phyloP scores from a whole-genome alignment of 2,329 filamentous ascomycete genomes.

The Acrodontium crateriforme region DNA sequence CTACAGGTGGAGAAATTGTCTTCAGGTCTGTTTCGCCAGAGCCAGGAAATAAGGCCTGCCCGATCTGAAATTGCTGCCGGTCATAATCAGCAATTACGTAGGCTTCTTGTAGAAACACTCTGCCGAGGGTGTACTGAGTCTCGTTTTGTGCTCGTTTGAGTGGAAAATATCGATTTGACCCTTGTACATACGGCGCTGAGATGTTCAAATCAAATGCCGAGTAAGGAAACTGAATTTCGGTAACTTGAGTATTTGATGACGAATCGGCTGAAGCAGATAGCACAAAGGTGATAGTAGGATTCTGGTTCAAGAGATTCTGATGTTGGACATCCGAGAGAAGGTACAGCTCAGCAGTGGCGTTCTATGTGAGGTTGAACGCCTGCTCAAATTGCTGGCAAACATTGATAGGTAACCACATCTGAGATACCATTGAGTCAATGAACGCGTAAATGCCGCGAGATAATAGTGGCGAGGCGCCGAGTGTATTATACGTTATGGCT shows the following conservation, averaged over 20 bases:
- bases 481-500: slow-evolving; percentile 11
- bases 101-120: slow-evolving; percentile 19
- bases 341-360: slow-evolving; percentile 24
- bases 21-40: not conserved
- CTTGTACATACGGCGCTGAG: slow-evolving; percentile 7
- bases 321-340: slow-evolving; percentile 26
- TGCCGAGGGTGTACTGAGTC: slow-evolving; percentile 16
- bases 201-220: slow-evolving; percentile 18
- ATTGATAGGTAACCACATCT: slow-evolving; percentile 26
- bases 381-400: slow-evolving; percentile 27
- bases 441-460: slow-evolving; percentile 11
- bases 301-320: slow-evolving; percentile 16
- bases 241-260: slow-evolving; percentile 1
- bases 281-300: slow-evolving; percentile 26
- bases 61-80: slow-evolving; percentile 11
- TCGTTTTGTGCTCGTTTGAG: slow-evolving; percentile 13
- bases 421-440: slow-evolving; percentile 28
- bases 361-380: slow-evolving; percentile 27
- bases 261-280: slow-evolving; percentile 6
- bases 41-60: slow-evolving; percentile 13
- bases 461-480: slow-evolving; percentile 13
- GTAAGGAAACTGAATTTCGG: slow-evolving; percentile 17
- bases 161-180: slow-evolving; percentile 13
- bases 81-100: slow-evolving; percentile 17
- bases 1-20: not conserved